phyloP scores from a whole-genome alignment of 2,329 filamentous ascomycete species.

The Pyricularia sp. region DNA sequence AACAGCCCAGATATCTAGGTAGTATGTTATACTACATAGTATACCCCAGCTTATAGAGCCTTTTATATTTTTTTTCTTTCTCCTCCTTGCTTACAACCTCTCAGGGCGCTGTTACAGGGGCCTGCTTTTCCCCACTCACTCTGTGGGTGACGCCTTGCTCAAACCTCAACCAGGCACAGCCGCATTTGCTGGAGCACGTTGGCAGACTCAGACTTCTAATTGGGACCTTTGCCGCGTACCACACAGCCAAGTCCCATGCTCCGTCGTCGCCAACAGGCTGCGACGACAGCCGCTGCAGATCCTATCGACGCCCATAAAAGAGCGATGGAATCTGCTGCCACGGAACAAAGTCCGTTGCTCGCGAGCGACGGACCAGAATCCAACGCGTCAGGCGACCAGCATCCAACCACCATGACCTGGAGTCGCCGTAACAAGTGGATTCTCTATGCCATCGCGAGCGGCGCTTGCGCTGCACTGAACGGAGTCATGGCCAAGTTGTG shows the following conservation, averaged over 20 bases:
- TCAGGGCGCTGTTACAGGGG: too few species aligned
- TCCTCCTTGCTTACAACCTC: too few species aligned
- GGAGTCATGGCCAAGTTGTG: slow-evolving; percentile 76
- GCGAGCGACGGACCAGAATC: background rate
- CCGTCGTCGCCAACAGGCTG: background rate
- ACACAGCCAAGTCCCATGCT: background rate
- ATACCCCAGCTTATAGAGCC: background rate
- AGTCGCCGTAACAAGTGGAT: slow-evolving; percentile 41
- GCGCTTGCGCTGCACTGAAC: slow-evolving; percentile 68
- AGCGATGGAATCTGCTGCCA: background rate
- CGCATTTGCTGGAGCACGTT: too few species aligned
- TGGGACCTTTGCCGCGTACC: background rate
- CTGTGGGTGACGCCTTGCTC: too few species aligned
- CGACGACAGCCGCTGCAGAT: background rate
- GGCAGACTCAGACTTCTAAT: background rate
- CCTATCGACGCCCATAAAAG: background rate
- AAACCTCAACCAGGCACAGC: too few species aligned
- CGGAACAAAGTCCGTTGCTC: slow-evolving; percentile 1
- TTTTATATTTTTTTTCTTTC: too few species aligned
- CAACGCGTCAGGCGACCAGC: background rate
- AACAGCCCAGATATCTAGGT: background rate
- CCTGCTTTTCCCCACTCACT: too few species aligned
- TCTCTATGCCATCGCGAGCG: slow-evolving; percentile 57
- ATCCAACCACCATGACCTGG: slow-evolving; percentile 12
- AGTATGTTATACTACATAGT: background rate